Base-by-base conservation (phyloP, 164 flowering plant species). In the Annona squamosa region DNA sequence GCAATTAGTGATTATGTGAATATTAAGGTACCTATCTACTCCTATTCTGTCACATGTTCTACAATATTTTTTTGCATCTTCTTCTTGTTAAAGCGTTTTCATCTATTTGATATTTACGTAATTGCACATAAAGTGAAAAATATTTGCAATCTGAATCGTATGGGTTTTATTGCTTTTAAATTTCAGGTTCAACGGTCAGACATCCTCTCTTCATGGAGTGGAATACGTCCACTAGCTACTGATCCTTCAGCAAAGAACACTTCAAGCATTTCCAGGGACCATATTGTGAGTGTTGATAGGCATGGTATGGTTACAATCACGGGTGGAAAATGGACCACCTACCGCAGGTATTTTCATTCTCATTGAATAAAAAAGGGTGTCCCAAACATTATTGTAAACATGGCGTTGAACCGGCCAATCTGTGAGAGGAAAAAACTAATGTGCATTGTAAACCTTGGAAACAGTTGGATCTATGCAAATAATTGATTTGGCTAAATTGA, bases 271-370 rank as follows among this genome's bases (percentile, higher is more conserved):
- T 74, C 77, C 64, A 77, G 80, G 71, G 80, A 77, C 74, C 80
- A 77, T 64, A 46, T 77, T 46, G 74, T 77, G 66, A 48, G 48
- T 42, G 74, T 74, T 12, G 80, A 77, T 65, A 68, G 73, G 74
- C 80, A 76, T 70, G 80, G 80, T 10, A 67, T 77, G 71, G 63
- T 77, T 16, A 77, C 80, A 26, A 74, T 77, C 18, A 61, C 77
- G 18, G 77, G 80, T 70, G 80, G 80, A 5, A 77, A 77, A 77
- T 77, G 80, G 77, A 77, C 77, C 70, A 77, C 80, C 37, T 77
- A 77, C 42, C 67, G 77, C 46, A 77, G 80, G 80, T 77, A 74
- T 62, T 69, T 64, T 18, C 13, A 0, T 7, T 46, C 56, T 52
- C 43, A 52, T 18, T n/a, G 45, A 48, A 56, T 48, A 41, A 67